Base-by-base conservation (phyloP, 306 rosid species). In the Neltuma alba region DNA sequence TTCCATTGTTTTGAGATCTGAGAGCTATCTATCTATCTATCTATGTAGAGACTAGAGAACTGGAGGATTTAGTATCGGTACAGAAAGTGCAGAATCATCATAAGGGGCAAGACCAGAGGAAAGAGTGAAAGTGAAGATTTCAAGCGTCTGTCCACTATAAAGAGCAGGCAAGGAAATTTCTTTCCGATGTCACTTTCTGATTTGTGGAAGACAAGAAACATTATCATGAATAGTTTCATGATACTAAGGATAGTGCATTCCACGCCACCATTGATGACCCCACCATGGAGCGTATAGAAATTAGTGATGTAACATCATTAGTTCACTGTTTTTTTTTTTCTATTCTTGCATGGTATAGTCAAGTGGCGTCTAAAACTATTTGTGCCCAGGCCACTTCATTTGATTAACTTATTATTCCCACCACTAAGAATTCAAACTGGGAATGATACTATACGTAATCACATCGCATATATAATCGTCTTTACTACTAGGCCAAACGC, bases 261-360 rank as follows among this genome's bases (percentile, higher is more conserved):
- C 55, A 78, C 18, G 73, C 85, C 82, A 84, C n/a, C n/a, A n/a
- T 79, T 48, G 42, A 36, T 37, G 88, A 85, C 36, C 87, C 83
- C 81, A 65, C 65, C 61, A 42, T 66, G 68, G 54, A 82, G 76
- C 57, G 52, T 34, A 36, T 55, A 64, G 82, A 82, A 79, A 61
- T 34, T 18, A 37, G 85, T 83, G 88, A 63, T 80, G 88, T 74
- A 67, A 75, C 75, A 74, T 80, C 7, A 52, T 20, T 88, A 80
- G 72, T 68, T 77, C 79, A 48, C 64, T 27, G 2, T 27, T 58
- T 58, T 25, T 23, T 7, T 57, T 27, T 58, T n/a, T n/a, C n/a
- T n/a, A n/a, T n/a, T n/a, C n/a, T n/a, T n/a, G 9, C 1, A 58
- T 58, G 27, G 6, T 12, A 10, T 5, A 27, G 6, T 57, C 36